Evolutionary conservation across 306 rosid genomes (phyloP).

Genomic region (Medicago ruthenica): DNA sequence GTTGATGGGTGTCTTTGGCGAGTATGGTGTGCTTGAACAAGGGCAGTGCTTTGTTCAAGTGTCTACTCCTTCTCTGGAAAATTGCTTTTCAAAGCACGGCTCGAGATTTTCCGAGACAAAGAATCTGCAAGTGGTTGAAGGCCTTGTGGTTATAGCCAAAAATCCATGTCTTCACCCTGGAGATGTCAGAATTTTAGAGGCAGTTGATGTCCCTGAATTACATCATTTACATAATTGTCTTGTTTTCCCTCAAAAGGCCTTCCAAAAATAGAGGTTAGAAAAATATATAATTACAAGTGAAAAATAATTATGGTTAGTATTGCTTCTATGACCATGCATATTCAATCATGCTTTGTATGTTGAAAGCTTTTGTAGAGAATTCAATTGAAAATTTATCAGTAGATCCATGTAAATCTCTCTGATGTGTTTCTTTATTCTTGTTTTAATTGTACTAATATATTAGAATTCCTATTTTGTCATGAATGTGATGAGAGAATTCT

Average conservation of each 20-base stretch:
- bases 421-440: no score
- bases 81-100: conserved; percentile 85
- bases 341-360: no score
- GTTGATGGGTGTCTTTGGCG: conserved; percentile 90
- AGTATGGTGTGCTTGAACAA: conserved; percentile 67
- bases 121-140: conserved; percentile 64
- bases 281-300: no score
- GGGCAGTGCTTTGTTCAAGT: conserved; percentile 90
- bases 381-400: no score
- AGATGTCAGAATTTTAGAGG: conserved; percentile 82
- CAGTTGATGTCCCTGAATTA: conserved; percentile 78
- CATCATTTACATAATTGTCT: conserved; percentile 83
- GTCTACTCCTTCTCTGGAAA: conserved; percentile 72
- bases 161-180: conserved; percentile 97
- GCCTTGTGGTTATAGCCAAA: conserved; percentile 74
- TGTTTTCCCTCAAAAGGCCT: conserved; percentile 90
- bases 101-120: conserved; percentile 60
- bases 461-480: no score
- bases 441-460: no score
- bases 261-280: no score
- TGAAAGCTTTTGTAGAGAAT: no score
- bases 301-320: no score
- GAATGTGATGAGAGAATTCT: no score
- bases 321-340: no score
- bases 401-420: no score